Percentiles rank a stretch among this genome's conserved stretches.
phyloP scores from a whole-genome alignment of 257 asterid species.

The Buddleja alternifolia region DNA sequence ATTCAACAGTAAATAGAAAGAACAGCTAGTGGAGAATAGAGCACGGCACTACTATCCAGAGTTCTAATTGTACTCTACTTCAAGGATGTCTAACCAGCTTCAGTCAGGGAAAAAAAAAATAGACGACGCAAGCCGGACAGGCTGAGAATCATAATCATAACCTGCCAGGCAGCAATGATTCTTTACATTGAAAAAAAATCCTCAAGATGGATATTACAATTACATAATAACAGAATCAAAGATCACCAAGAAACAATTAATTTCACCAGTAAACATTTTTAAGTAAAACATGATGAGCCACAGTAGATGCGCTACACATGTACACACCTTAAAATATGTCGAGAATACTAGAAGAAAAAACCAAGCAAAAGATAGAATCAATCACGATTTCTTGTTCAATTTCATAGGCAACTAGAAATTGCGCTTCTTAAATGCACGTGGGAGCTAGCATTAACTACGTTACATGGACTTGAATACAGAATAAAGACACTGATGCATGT shows the following conservation, averaged over 20 bases:
- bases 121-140: slow-evolving; percentile 25
- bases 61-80: slow-evolving; percentile 3
- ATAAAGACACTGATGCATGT: neutral
- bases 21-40: slow-evolving; percentile 16
- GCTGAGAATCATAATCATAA: slow-evolving; percentile 12
- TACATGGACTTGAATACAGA: neutral
- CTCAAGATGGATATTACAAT: neutral
- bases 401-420: neutral
- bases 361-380: neutral
- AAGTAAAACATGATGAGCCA: neutral
- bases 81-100: slow-evolving; percentile 27
- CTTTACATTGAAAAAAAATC: slow-evolving; percentile 5
- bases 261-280: slow-evolving; percentile 18
- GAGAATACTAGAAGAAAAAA: neutral
- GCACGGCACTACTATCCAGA: slow-evolving; percentile 23
- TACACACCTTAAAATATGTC: neutral
- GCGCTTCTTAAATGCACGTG: neutral
- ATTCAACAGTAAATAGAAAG: slow-evolving; percentile 23
- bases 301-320: neutral
- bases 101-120: neutral
- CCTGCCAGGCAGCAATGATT: slow-evolving; percentile 13
- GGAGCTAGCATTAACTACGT: neutral
- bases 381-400: neutral
- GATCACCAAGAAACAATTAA: slow-evolving; percentile 5
- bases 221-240: neutral